Evolutionary conservation across 768 basidiomycete genomes (phyloP).

Genomic region (Coprinopsis sp.): DNA sequence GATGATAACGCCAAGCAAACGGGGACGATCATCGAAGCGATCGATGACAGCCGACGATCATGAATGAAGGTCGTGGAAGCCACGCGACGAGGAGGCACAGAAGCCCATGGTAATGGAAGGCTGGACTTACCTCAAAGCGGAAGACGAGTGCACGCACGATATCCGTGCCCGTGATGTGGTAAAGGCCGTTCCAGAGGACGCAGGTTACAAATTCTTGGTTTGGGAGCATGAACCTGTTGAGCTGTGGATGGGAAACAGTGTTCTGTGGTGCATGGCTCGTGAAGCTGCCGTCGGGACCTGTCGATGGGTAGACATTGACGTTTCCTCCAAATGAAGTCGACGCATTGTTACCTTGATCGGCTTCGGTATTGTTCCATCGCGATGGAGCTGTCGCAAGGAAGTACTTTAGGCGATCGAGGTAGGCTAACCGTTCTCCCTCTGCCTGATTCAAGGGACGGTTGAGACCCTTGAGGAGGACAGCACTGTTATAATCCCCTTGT

Average conservation of each 20-base stretch:
- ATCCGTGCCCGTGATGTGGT: constrained; percentile 95
- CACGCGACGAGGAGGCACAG: not conserved
- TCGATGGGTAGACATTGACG: constrained; percentile 14
- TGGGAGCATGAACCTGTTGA: constrained; percentile 85
- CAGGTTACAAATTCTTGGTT: constrained; percentile 87
- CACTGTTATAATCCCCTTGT: constrained; percentile 1
- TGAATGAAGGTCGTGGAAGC: not conserved
- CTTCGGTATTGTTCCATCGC: constrained; percentile 51
- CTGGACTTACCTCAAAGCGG: constrained; percentile 67
- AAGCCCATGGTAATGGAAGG: constrained; percentile 9
- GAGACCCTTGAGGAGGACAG: constrained; percentile 38
- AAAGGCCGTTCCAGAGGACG: constrained; percentile 86
- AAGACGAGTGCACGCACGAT: constrained; percentile 95
- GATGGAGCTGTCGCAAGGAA: constrained; percentile 84
- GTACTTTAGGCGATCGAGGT: constrained; percentile 80
- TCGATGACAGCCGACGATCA: not conserved
- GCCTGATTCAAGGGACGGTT: constrained; percentile 54
- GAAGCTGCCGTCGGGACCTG: constrained; percentile 14
- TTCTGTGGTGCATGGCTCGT: constrained; percentile 33
- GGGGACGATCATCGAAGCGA: not conserved
- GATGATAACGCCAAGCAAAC: not conserved
- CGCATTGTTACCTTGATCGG: constrained; percentile 22
- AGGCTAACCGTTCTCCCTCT: constrained; percentile 68
- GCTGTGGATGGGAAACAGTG: constrained; percentile 62
- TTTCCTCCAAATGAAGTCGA: constrained; percentile 17